phyloP scores from a whole-genome alignment of 148 eudicot genomes.

The Vaccinium corymbosum region DNA sequence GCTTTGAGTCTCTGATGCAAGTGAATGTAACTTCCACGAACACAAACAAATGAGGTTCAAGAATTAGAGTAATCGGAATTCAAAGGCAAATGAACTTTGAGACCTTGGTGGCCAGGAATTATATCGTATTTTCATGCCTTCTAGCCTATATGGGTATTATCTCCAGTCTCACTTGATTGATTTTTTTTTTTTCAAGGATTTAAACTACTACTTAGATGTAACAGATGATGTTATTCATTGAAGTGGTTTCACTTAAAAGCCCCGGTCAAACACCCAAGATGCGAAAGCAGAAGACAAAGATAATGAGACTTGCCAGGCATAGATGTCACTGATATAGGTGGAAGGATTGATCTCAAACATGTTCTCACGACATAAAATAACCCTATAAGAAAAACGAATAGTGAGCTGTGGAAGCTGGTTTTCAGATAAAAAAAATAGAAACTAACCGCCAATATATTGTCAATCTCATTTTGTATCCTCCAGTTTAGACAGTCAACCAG shows the following conservation, averaged over 20 bases:
- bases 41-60: background rate
- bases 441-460: slow-evolving; percentile 71
- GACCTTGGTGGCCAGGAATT: background rate
- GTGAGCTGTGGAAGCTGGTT: background rate
- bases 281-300: background rate
- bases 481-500: slow-evolving; percentile 75
- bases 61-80: background rate
- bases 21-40: slow-evolving; percentile 1
- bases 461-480: slow-evolving; percentile 95
- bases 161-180: background rate
- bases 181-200: background rate
- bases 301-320: background rate
- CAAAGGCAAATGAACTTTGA: background rate
- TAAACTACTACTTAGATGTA: slow-evolving; percentile 1
- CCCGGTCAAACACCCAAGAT: background rate
- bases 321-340: background rate
- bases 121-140: background rate
- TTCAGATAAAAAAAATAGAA: slow-evolving; percentile 11
- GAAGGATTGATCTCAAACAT: background rate
- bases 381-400: background rate
- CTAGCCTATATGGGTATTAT: background rate
- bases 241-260: background rate
- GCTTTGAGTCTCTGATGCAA: background rate
- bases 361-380: background rate
- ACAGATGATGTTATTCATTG: background rate